A percentile compares a stretch with the other conserved stretches of the same genome.
Evolutionary conservation across 192 early-diverging fungal species (phyloP).

Genomic region (Backusella luteola): DNA sequence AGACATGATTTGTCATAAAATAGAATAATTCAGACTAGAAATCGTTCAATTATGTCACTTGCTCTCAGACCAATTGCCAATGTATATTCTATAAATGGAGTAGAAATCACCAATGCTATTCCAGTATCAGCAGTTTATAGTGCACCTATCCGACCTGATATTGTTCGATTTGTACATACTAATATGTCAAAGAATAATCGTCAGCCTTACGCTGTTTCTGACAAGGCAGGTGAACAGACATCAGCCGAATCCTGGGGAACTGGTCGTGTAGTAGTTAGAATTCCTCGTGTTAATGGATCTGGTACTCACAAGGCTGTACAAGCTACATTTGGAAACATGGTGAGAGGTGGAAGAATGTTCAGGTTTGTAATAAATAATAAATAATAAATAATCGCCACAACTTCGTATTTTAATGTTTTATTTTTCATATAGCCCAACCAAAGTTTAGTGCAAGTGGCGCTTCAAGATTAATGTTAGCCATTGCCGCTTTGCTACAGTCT

Average conservation of each 20-base stretch:
- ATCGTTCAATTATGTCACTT: background rate
- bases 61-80: constrained; percentile 84
- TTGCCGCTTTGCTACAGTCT: constrained; percentile 95
- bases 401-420: background rate
- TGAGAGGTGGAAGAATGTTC: constrained; percentile 99
- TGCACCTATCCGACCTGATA: constrained; percentile 95
- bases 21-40: background rate
- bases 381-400: constrained; percentile 74
- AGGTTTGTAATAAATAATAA: constrained; percentile 25
- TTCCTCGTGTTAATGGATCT: constrained; percentile 94
- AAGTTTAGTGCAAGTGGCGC: constrained; percentile 99
- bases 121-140: constrained; percentile 91
- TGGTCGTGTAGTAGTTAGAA: constrained; percentile 99
- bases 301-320: constrained; percentile 98
- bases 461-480: constrained; percentile 98
- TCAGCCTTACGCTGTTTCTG: constrained; percentile 93
- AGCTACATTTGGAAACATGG: constrained; percentile 99
- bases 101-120: constrained; percentile 70
- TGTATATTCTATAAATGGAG: constrained; percentile 82
- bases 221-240: constrained; percentile 98
- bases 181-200: constrained; percentile 99
- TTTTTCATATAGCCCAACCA: background rate
- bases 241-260: constrained; percentile 98
- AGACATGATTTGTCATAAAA: background rate
- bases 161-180: constrained; percentile 94